phyloP scores from a whole-genome alignment of 352 stramenopile species.

The Globisporangium canariense region DNA sequence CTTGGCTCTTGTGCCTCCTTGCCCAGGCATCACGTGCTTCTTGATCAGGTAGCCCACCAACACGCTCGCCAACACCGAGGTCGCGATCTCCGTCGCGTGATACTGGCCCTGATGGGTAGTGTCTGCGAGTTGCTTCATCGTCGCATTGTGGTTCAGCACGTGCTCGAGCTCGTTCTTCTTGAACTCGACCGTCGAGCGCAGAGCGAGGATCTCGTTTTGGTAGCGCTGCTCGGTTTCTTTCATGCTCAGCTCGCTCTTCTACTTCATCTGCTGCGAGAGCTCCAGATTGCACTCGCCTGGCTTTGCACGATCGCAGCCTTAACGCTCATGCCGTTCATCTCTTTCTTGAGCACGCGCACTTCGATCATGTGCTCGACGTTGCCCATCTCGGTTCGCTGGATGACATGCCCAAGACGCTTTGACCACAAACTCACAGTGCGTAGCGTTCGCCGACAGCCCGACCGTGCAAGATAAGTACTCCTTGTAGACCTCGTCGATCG shows the following conservation, averaged over 20 bases:
- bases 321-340: conserved; percentile 80
- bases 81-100: conserved; percentile 76
- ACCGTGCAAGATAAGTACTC: conserved; percentile 60
- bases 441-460: conserved; percentile 71
- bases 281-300: conserved; percentile 81
- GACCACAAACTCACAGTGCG: conserved; percentile 80
- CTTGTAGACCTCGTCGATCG: conserved; percentile 46
- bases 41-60: conserved; percentile 85
- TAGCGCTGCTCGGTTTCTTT: conserved; percentile 77
- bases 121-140: conserved; percentile 80
- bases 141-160: conserved; percentile 85
- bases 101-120: conserved; percentile 84
- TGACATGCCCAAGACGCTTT: conserved; percentile 65
- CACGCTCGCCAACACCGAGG: conserved; percentile 61
- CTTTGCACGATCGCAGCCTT: conserved; percentile 78
- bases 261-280: conserved; percentile 65
- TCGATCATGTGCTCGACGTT: conserved; percentile 77
- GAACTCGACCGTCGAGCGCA: conserved; percentile 76
- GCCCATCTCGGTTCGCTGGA: conserved; percentile 71
- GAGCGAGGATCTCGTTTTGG: conserved; percentile 52
- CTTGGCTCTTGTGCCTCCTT: no score
- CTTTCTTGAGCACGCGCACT: conserved; percentile 64
- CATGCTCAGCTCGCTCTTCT: conserved; percentile 73
- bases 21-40: conserved; percentile 55
- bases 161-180: conserved; percentile 87